phyloP scores from a whole-genome alignment of 2,329 filamentous ascomycete species.

The Ophiocordyceps sinensis region DNA sequence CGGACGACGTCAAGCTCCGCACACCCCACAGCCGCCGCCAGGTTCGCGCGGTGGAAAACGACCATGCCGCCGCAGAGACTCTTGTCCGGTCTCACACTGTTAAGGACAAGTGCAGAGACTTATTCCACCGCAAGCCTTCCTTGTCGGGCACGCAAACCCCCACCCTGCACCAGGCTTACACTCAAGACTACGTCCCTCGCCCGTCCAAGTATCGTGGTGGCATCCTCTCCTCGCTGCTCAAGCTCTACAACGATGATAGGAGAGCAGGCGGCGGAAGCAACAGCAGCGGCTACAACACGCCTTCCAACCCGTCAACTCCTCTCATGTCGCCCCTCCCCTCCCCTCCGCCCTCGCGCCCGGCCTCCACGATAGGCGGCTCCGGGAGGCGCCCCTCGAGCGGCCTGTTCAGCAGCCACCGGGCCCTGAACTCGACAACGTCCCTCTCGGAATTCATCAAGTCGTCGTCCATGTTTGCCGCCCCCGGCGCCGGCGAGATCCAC shows the following conservation, averaged over 20 bases:
- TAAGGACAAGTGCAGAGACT: conserved; percentile 12
- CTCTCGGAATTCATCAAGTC: conserved; percentile 38
- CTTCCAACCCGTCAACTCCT: conserved; percentile 22
- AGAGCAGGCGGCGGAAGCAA: conserved; percentile 15
- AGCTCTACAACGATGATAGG: conserved; percentile 45
- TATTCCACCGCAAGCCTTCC: conserved; percentile 14
- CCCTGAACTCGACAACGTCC: conserved; percentile 26
- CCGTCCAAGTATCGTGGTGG: conserved; percentile 59
- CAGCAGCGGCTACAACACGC: conserved; percentile 26
- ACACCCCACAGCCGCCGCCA: conserved; percentile 12
- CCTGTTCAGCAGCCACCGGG: conserved; percentile 26
- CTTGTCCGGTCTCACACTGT: conserved; percentile 19
- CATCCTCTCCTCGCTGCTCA: conserved; percentile 57
- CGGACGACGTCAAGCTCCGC: conserved; percentile 7
- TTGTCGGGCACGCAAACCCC: conserved; percentile 24
- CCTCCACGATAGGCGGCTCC: conserved; percentile 19
- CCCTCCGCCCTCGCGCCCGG: conserved; percentile 23
- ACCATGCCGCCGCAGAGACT: conserved; percentile 17
- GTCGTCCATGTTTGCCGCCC: conserved; percentile 35
- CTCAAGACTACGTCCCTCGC: conserved; percentile 45
- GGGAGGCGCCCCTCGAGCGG: conserved; percentile 21
- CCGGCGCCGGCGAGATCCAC: conserved; percentile 28
- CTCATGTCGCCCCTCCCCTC: conserved; percentile 26
- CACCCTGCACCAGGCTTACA: conserved; percentile 29
- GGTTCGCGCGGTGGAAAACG: conserved; percentile 7